Evolutionary conservation across 2,329 filamentous ascomycete genomes (phyloP).

Genomic region (Nakataea oryzae): DNA sequence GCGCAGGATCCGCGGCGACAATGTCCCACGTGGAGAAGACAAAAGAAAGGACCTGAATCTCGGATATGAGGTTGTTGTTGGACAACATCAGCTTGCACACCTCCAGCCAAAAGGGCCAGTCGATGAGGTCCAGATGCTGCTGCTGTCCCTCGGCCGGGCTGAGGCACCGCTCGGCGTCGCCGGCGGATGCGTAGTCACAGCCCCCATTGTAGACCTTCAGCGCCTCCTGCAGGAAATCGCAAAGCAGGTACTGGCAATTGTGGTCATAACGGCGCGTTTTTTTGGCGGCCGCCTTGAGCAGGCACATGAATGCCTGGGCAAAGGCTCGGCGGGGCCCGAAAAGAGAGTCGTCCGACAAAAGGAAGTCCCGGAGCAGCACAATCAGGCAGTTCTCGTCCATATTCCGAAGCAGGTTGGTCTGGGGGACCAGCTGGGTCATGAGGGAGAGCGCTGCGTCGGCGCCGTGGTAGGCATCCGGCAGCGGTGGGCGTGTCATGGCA

Average conservation of each 20-base stretch:
- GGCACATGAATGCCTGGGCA: slow-evolving; percentile 60
- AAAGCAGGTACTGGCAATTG: slow-evolving; percentile 77
- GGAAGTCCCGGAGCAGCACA: slow-evolving; percentile 70
- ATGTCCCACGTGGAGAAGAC: slow-evolving; percentile 72
- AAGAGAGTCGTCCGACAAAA: slow-evolving; percentile 41
- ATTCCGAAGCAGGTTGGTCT: slow-evolving; percentile 56
- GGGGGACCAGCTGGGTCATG: slow-evolving; percentile 48
- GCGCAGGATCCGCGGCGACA: slow-evolving; percentile 50
- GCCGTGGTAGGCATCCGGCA: slow-evolving; percentile 32
- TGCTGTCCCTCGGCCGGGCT: neutral
- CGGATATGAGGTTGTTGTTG: slow-evolving; percentile 82
- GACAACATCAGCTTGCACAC: slow-evolving; percentile 70
- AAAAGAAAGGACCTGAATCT: slow-evolving; percentile 75
- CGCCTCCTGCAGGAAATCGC: slow-evolving; percentile 80
- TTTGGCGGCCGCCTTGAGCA: slow-evolving; percentile 65
- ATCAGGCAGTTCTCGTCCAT: slow-evolving; percentile 88
- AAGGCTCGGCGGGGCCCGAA: slow-evolving; percentile 53
- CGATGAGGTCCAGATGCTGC: slow-evolving; percentile 26
- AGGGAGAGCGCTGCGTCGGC: slow-evolving; percentile 58
- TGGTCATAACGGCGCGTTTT: slow-evolving; percentile 74
- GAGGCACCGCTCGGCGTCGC: neutral
- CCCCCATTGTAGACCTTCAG: slow-evolving; percentile 50
- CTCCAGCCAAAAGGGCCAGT: slow-evolving; percentile 79
- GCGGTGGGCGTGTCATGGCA: slow-evolving; percentile 27
- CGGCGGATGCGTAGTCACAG: slow-evolving; percentile 22